Evolutionary conservation across 2,329 filamentous ascomycete species (phyloP), one percentile per base, ranked within the genome.

Genomic region (Moelleriella libera): DNA sequence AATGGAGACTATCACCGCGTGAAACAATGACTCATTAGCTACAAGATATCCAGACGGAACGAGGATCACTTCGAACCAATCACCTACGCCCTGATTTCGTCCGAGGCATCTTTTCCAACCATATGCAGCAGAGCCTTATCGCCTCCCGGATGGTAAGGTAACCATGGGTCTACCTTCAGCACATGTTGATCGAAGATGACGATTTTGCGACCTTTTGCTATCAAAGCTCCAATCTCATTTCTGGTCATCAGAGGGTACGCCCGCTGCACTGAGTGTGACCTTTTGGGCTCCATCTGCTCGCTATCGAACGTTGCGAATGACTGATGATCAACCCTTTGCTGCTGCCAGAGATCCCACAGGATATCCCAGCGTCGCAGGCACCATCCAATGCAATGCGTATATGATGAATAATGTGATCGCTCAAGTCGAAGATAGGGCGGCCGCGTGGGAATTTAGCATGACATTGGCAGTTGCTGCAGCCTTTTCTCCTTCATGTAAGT

Each of bases 101-200:
- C 89, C 9, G 90, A 96, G 45, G 88, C 90, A 77, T 95, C 88
- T 66, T 84, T 80, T 51, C 88, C 88, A 51, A 97, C 78, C 88
- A 96, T 92, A 61, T 98, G 92, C 61, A 80, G 71, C 53, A 98
- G 94, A 47, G 90, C 78, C 66, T 88, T 92, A 57, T 90, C 82
- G 55, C 92, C 92, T 49, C 92, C 92, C 10, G 92, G 92, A 59
- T 97, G 92, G 59, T 85, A 96, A 47, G 79, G 79, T 46, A 94
- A 69, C 87, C 88, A 98, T 40, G 83, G 75, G 63, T 97, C 90
- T 32, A 88, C 81, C 67, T 88, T 95, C 55, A 97, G 66, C 8
- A 96, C 88, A 57, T 80, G 78, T 50, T 80, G 75, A 55, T 95
- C 80, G 50, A 92, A 72, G 47, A 98, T 88, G 51, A 96, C 75